A percentile compares a stretch with the other conserved stretches of the same genome.
phyloP scores from a whole-genome alignment of 192 early-diverging fungal species.

The Neocallimastix lanati region DNA sequence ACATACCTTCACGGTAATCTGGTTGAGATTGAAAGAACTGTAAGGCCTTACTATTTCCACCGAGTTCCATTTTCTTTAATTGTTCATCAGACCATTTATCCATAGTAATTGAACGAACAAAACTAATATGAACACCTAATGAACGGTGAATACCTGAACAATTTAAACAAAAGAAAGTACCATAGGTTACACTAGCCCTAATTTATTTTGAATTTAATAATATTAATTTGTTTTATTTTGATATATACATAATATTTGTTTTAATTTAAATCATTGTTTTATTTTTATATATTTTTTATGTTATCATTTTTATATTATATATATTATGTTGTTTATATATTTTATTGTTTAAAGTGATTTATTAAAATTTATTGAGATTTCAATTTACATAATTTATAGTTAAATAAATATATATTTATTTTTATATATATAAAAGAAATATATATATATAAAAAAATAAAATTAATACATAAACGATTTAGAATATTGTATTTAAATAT shows the following conservation, averaged over 20 bases:
- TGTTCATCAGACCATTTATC: constrained; percentile 94
- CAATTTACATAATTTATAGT: too few species aligned
- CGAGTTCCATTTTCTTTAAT: constrained; percentile 78
- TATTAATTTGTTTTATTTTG: neutral
- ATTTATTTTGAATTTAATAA: constrained; percentile 23
- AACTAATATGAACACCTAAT: too few species aligned
- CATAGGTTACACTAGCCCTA: constrained; percentile 84
- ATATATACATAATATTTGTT: neutral
- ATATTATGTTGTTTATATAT: too few species aligned
- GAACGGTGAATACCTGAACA: constrained; percentile 75
- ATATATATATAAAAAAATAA: too few species aligned
- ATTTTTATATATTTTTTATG: too few species aligned
- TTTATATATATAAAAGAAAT: too few species aligned
- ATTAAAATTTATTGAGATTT: too few species aligned
- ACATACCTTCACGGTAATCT: constrained; percentile 54
- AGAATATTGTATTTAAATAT: neutral
- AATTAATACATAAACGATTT: too few species aligned
- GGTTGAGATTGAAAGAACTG: too few species aligned
- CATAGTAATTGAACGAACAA: constrained; percentile 96
- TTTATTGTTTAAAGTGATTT: too few species aligned
- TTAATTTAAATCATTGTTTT: neutral
- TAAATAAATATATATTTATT: too few species aligned
- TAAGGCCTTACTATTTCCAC: constrained; percentile 72
- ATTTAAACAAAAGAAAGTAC: constrained; percentile 88
- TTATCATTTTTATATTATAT: too few species aligned